These are phyloP conservation scores for Globisporangium middletonii DNA, from an alignment of 352 stramenopile species.

Conservation along the genomic window DNA sequence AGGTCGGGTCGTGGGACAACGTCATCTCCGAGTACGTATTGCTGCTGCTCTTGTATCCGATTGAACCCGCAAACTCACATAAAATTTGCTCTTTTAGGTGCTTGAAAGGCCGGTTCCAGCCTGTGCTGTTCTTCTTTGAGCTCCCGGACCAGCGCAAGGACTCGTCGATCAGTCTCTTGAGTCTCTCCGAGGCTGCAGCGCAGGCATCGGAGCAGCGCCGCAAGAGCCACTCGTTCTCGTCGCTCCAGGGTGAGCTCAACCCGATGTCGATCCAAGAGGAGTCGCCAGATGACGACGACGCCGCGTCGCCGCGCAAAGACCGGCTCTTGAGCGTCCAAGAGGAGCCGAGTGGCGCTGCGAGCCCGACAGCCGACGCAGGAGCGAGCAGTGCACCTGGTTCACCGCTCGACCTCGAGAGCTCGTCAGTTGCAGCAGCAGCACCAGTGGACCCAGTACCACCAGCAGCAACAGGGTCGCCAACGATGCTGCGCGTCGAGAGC, in stretches of 20 bases:
- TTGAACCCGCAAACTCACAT: neutral
- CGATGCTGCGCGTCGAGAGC: conserved; percentile 41
- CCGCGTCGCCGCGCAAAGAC: conserved; percentile 23
- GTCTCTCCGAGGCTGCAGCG: conserved; percentile 23
- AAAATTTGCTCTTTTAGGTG: conserved; percentile 17
- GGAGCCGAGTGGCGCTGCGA: conserved; percentile 10
- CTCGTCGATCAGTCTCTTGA: conserved; percentile 67
- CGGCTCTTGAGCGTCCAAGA: conserved; percentile 31
- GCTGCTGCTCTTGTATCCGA: neutral
- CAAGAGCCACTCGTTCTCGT: conserved; percentile 61
- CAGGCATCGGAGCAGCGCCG: conserved; percentile 28
- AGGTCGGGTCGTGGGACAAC: conserved; percentile 70
- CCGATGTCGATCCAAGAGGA: conserved; percentile 49
- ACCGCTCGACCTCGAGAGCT: neutral
- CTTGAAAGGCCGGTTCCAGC: conserved; percentile 78
- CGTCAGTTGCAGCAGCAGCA: neutral
- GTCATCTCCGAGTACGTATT: conserved; percentile 49
- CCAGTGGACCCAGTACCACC: neutral
- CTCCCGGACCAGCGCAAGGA: conserved; percentile 77
- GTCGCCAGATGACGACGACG: conserved; percentile 21
- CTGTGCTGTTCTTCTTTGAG: conserved; percentile 81
- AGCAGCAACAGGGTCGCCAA: neutral
- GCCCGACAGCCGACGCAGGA: neutral
- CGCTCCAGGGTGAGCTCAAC: conserved; percentile 33
- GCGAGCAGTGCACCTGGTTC: neutral